Conservation (phyloP, 2,329 filamentous ascomycete genomes). For the Septoria petroselini region DNA sequence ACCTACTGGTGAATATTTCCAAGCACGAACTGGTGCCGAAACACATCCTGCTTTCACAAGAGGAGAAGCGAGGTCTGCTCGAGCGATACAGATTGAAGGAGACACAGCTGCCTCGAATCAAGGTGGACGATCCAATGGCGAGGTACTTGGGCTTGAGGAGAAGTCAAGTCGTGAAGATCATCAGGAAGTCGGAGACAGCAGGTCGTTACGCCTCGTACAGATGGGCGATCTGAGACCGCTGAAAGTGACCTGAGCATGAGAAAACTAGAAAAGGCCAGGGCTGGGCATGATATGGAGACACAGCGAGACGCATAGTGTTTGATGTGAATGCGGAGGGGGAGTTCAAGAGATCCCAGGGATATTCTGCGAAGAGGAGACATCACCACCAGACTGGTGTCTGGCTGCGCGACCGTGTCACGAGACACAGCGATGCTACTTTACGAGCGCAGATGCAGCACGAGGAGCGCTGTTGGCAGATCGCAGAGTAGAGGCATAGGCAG, state of each 20-base stretch:
- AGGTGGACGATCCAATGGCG: conserved; percentile 87
- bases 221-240: conserved; percentile 50
- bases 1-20: conserved; percentile 96
- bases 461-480: too few species aligned
- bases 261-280: conserved; percentile 3
- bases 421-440: too few species aligned
- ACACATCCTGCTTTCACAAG: conserved; percentile 82
- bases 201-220: conserved; percentile 95
- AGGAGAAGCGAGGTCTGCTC: conserved; percentile 83
- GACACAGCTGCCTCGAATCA: conserved; percentile 89
- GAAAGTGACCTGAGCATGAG: background rate
- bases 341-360: background rate
- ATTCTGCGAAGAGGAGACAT: conserved; percentile 4
- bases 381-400: too few species aligned
- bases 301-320: conserved; percentile 24
- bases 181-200: conserved; percentile 89
- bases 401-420: too few species aligned
- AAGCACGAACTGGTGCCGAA: conserved; percentile 94
- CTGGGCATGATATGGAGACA: conserved; percentile 15
- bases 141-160: conserved; percentile 86
- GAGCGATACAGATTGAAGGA: conserved; percentile 94
- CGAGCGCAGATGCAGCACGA: too few species aligned
- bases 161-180: conserved; percentile 97
- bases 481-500: too few species aligned
- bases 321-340: background rate